Conservation (phyloP, 1,284 basidiomycete genomes). For the Chalciporus sp. region DNA sequence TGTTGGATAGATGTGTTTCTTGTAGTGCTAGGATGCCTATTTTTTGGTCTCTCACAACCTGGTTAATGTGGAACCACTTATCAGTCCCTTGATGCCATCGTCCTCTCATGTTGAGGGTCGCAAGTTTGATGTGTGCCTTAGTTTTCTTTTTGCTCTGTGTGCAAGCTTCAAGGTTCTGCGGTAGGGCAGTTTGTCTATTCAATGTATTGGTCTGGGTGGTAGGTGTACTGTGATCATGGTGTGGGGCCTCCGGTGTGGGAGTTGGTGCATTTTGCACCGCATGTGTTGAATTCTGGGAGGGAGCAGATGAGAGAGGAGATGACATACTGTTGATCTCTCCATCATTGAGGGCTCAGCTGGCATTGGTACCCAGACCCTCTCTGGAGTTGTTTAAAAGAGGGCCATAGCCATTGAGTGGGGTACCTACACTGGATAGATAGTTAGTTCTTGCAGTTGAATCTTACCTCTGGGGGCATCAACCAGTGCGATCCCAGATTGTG, state of each 20-base stretch:
- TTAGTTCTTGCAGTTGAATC: not conserved
- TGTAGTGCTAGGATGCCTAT: constrained; percentile 34
- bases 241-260: too few relatives aligned
- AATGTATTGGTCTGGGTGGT: too few relatives aligned
- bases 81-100: not conserved
- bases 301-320: not conserved
- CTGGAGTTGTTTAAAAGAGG: not conserved
- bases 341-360: not conserved
- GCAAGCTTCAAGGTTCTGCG: not conserved
- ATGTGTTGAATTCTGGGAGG: not conserved
- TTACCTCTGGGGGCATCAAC: not conserved
- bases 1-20: constrained; percentile 34
- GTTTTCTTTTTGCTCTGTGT: constrained; percentile 7
- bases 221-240: too few relatives aligned
- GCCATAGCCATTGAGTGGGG: not conserved
- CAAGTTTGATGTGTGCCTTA: constrained; percentile 22
- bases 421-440: not conserved
- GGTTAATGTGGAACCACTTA: constrained; percentile 37
- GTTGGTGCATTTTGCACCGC: not conserved
- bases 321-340: not conserved
- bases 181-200: too few relatives aligned
- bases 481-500: not conserved
- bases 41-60: constrained; percentile 28
- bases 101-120: constrained; percentile 30
- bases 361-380: not conserved